Percentiles rank a stretch among this genome's conserved stretches.
These are phyloP conservation scores for Picea abies DNA, from an alignment of 83 land plant genomes.

Conservation along the genomic window DNA sequence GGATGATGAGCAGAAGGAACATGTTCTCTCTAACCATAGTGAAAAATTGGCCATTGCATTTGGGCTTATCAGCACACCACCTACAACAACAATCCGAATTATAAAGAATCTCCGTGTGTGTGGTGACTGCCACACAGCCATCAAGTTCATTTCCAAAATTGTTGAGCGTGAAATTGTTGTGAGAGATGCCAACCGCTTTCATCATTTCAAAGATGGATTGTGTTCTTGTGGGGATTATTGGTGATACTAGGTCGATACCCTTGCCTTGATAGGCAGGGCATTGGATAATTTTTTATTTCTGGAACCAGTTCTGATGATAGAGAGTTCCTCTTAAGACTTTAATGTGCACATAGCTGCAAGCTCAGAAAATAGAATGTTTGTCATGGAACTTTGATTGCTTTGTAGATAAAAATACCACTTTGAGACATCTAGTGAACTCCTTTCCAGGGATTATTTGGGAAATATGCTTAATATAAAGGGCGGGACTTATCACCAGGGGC, in stretches of 20 bases:
- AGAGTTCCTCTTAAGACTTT: no score
- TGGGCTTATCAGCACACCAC: conserved; percentile 11
- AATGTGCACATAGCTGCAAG: no score
- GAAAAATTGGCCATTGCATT: conserved; percentile 11
- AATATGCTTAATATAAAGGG: no score
- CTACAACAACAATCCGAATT: conserved; percentile 7
- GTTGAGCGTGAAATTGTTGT: conserved; percentile 15
- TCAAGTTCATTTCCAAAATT: conserved; percentile 15
- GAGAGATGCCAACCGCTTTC: conserved; percentile 15
- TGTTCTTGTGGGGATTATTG: conserved; percentile 19
- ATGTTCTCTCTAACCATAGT: conserved; percentile 13
- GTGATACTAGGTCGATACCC: not conserved
- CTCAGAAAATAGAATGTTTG: no score
- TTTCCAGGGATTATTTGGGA: no score
- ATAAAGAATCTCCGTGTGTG: conserved; percentile 16
- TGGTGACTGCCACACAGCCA: conserved; percentile 15
- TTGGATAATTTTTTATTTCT: no score
- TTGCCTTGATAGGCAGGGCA: no score
- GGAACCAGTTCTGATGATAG: no score
- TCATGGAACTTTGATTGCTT: no score
- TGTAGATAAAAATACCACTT: no score
- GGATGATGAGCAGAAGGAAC: conserved; percentile 13
- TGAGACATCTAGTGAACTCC: no score
- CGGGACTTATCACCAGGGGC: no score
- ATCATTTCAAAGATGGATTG: conserved; percentile 13